Base-by-base conservation (phyloP, 192 early-diverging fungal genomes). In the Phycomyces nitens region DNA sequence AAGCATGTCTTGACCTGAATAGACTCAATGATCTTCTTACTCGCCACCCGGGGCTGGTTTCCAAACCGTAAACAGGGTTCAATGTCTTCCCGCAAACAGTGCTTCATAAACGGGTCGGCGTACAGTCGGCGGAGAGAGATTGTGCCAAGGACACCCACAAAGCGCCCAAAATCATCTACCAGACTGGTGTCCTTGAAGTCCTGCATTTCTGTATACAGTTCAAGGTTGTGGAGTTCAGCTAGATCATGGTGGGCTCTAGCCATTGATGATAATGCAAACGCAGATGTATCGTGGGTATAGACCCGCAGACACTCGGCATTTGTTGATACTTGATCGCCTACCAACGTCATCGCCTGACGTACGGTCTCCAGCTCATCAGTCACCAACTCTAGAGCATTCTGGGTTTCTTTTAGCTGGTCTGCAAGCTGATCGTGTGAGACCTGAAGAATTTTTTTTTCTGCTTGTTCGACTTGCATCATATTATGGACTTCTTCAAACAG, bases 401-500 rank as follows among this genome's bases (percentile, higher is more conserved):
- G 64, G 23, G 85, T 80, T 53, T 87, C 82, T 22, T 73, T 69
- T 29, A 94, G 60, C 60, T 89, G 76, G 16, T 79, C 43, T 47
- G 77, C 80, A 26, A 88, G 74, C 20, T 52, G 52, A 54, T 74
- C 82, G 52, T 68, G 74, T 58, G 51, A 71, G 53, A 71, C 52
- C 60, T 80, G 75, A 44, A 71, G 77, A 29, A 79, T 65, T 39
- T 78, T 67, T 49, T 75, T 62, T 44, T 81, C 72, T 43, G 81
- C 62, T 8, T 89, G 88, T 62, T 94, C 92, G 11, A 75, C 68
- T 1, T 86, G 84, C 9, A 95, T 92, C 86, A 96, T 85, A 3
- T 77, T 79, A 55, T 96, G 94, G 2, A 92, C 95, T 71, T 96
- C 92, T 56, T 94, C 91, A 73, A 98, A 94, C 20, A 98, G 72